Conservation (phyloP, 768 basidiomycete genomes). For the Tylopilus sp. region DNA sequence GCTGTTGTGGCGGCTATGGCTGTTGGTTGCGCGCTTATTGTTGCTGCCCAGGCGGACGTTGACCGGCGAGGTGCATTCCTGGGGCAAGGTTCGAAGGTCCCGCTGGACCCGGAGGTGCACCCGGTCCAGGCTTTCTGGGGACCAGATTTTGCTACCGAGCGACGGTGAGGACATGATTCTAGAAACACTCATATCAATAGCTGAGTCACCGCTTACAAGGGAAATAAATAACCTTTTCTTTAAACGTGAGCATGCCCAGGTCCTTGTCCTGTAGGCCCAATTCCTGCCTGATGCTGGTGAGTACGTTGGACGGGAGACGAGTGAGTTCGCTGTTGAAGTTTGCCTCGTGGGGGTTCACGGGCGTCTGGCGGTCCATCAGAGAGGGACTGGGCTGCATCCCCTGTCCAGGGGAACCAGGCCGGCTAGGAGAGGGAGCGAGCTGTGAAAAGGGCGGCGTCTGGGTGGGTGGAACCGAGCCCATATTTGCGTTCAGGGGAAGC, state of each 20-base stretch:
- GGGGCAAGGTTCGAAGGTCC: conserved; percentile 26
- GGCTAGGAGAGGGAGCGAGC: too few species aligned
- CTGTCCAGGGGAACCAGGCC: too few species aligned
- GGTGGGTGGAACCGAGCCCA: too few species aligned
- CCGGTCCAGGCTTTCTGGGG: conserved; percentile 28
- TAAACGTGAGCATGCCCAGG: conserved; percentile 35
- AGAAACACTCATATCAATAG: conserved; percentile 13
- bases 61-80: conserved; percentile 42
- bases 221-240: conserved; percentile 55
- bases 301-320: conserved; percentile 32
- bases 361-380: too few species aligned
- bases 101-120: conserved; percentile 22
- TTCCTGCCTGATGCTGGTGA: conserved; percentile 42
- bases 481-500: too few species aligned
- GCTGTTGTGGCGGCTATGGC: conserved; percentile 18
- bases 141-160: conserved; percentile 27
- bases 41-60: conserved; percentile 31
- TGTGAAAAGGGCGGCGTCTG: too few species aligned
- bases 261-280: conserved; percentile 48
- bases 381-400: conserved; percentile 59
- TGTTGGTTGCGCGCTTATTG: conserved; percentile 29
- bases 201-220: not conserved
- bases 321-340: too few species aligned
- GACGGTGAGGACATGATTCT: conserved; percentile 37
- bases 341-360: too few species aligned